phyloP scores from a whole-genome alignment of 148 eudicot genomes.

The Rhododendron simsii region DNA sequence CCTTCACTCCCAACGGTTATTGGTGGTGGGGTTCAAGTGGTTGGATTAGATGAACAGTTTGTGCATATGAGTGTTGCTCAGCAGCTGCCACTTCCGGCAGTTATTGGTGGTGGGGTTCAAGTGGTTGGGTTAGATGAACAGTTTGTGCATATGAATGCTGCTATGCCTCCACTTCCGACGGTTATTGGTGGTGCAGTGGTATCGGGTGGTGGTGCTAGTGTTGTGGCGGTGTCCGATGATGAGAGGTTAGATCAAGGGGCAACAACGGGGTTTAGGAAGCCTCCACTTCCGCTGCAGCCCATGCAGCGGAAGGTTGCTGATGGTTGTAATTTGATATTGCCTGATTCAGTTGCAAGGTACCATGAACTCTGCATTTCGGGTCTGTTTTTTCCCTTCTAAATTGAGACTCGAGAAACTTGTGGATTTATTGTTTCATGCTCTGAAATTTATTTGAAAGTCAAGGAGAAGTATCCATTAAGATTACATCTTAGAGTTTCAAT shows the following conservation, averaged over 20 bases:
- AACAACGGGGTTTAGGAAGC: constrained; percentile 36
- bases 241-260: constrained; percentile 51
- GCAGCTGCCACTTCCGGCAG: not conserved
- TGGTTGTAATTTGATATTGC: constrained; percentile 46
- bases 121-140: constrained; percentile 42
- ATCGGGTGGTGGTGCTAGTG: not conserved
- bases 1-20: not conserved
- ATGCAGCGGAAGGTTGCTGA: constrained; percentile 37
- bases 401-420: not conserved
- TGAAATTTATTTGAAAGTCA: not conserved
- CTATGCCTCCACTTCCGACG: constrained; percentile 25
- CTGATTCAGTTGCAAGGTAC: constrained; percentile 74
- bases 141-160: not conserved
- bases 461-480: not conserved
- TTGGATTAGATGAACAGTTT: constrained; percentile 43
- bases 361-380: not conserved
- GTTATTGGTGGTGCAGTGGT: constrained; percentile 12
- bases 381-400: not conserved
- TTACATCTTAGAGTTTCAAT: not conserved
- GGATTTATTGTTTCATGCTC: not conserved
- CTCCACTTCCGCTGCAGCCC: constrained; percentile 63
- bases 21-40: constrained; percentile 27
- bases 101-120: constrained; percentile 15
- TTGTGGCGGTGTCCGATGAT: constrained; percentile 27
- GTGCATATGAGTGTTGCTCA: constrained; percentile 30